Conservation (phyloP, 2,329 filamentous ascomycete genomes). For the Dothidotthia symphoricarpi region DNA sequence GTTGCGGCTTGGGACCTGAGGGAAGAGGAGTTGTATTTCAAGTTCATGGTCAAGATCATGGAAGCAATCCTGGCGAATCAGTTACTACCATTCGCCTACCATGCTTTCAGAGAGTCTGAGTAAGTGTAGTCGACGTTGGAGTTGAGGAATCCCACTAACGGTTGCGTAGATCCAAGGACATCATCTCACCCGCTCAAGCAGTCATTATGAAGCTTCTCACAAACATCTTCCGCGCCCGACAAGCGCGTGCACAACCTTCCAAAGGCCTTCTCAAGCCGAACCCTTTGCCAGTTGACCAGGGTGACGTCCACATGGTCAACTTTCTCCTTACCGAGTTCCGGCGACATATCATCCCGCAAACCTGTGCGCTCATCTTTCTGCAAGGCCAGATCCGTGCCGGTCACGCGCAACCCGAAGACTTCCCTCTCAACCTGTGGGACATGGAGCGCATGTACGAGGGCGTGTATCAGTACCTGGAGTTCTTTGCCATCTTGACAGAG, state of each 20-base stretch:
- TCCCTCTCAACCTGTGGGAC: slow-evolving; percentile 93
- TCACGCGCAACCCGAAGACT: slow-evolving; percentile 75
- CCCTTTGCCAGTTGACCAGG: slow-evolving; percentile 54
- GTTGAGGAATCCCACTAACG: slow-evolving; percentile 11
- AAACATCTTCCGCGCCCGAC: slow-evolving; percentile 73
- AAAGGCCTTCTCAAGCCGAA: slow-evolving; percentile 47
- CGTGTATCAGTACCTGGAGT: slow-evolving; percentile 89
- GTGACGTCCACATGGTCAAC: slow-evolving; percentile 68
- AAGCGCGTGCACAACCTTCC: slow-evolving; percentile 38
- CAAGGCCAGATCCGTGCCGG: slow-evolving; percentile 85
- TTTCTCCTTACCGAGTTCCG: slow-evolving; percentile 93
- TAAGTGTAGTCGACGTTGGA: slow-evolving; percentile 12
- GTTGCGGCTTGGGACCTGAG: slow-evolving; percentile 96
- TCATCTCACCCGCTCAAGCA: slow-evolving; percentile 91
- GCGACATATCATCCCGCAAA: slow-evolving; percentile 88
- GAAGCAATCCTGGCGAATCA: slow-evolving; percentile 88
- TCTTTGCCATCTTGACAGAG: slow-evolving; percentile 85
- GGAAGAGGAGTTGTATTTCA: slow-evolving; percentile 91
- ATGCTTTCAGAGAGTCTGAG: slow-evolving; percentile 71
- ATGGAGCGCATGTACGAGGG: slow-evolving; percentile 97
- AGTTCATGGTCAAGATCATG: slow-evolving; percentile 94
- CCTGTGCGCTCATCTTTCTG: slow-evolving; percentile 87
- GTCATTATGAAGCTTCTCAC: slow-evolving; percentile 88
- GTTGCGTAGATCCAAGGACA: slow-evolving; percentile 69
- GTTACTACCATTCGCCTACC: slow-evolving; percentile 87